Evolutionary conservation across 805 yeast genomes (phyloP).

Genomic region (Sugiyamaella lignohabitans): DNA sequence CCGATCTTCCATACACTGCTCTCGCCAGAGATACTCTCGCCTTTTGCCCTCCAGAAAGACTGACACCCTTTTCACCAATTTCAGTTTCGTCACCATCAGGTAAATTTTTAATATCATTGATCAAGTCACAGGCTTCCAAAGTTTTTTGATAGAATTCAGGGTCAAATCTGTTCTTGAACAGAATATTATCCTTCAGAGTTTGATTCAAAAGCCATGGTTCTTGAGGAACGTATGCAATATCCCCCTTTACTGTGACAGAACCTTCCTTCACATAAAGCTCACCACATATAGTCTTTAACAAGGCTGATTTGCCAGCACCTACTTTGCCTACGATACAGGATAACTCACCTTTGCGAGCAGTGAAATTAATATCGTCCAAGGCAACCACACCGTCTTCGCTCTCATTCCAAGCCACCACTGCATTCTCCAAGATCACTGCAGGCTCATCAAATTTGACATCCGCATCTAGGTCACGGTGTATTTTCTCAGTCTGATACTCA

Average conservation of each 20-base stretch:
- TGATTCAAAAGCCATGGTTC: constrained; percentile 87
- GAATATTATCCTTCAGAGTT: constrained; percentile 70
- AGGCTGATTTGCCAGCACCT: constrained; percentile 83
- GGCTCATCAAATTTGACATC: background rate
- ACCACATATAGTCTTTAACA: constrained; percentile 76
- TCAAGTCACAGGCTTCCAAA: constrained; percentile 76
- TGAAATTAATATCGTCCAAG: constrained; percentile 32
- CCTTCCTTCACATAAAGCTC: constrained; percentile 62
- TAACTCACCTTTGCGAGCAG: constrained; percentile 45
- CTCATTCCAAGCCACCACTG: constrained; percentile 83
- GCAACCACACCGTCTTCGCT: constrained; percentile 95
- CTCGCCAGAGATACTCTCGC: constrained; percentile 94
- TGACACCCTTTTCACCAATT: constrained; percentile 95
- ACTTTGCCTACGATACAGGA: constrained; percentile 81
- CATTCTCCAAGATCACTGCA: constrained; percentile 52
- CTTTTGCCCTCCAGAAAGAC: constrained; percentile 95
- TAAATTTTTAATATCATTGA: constrained; percentile 73
- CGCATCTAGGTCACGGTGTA: constrained; percentile 33
- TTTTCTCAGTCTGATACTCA: constrained; percentile 67
- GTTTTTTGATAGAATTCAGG: constrained; percentile 67
- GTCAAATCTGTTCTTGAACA: constrained; percentile 62
- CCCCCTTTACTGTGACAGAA: constrained; percentile 67
- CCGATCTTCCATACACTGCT: constrained; percentile 81
- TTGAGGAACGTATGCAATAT: constrained; percentile 89
- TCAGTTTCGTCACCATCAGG: constrained; percentile 87